A percentile compares a stretch with the other conserved stretches of the same genome.
phyloP scores from a whole-genome alignment of 2,329 filamentous ascomycete species.

The Colletotrichum cuscutae region DNA sequence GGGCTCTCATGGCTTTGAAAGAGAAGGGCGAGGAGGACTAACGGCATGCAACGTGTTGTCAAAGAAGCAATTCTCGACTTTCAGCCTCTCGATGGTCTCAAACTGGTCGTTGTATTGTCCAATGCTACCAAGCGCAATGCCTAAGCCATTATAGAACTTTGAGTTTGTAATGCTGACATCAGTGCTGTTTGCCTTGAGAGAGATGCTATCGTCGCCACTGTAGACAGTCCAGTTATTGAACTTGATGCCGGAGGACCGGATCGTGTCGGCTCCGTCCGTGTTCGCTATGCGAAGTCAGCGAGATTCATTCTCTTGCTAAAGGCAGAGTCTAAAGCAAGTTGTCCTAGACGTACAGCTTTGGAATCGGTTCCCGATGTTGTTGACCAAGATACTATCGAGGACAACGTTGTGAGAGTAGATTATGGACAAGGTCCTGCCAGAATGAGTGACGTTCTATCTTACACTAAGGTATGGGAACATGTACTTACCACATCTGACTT shows the following conservation, averaged over 20 bases:
- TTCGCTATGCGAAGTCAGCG: constrained; percentile 37
- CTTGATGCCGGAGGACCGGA: constrained; percentile 39
- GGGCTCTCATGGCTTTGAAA: constrained; percentile 52
- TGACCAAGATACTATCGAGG: constrained; percentile 57
- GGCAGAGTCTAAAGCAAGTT: not conserved
- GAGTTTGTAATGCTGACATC: constrained; percentile 48
- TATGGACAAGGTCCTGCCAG: constrained; percentile 52
- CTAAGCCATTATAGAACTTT: constrained; percentile 51
- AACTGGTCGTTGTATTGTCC: constrained; percentile 56
- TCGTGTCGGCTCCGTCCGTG: constrained; percentile 45
- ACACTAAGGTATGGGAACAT: not conserved
- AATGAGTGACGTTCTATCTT: not conserved
- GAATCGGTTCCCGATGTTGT: constrained; percentile 49
- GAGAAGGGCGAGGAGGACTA: constrained; percentile 39
- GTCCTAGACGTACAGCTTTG: constrained; percentile 32
- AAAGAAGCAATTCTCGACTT: constrained; percentile 50
- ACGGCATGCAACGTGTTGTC: constrained; percentile 49
- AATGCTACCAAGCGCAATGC: constrained; percentile 59
- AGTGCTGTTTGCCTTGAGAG: constrained; percentile 40
- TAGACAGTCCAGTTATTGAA: constrained; percentile 42
- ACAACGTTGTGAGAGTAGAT: constrained; percentile 53
- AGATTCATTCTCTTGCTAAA: not conserved
- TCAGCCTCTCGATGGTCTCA: constrained; percentile 55
- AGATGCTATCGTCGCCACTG: constrained; percentile 40
- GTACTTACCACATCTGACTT: constrained; percentile 61